Conservation (phyloP, 2,329 filamentous ascomycete species). For the Stemphylium lycopersici region DNA sequence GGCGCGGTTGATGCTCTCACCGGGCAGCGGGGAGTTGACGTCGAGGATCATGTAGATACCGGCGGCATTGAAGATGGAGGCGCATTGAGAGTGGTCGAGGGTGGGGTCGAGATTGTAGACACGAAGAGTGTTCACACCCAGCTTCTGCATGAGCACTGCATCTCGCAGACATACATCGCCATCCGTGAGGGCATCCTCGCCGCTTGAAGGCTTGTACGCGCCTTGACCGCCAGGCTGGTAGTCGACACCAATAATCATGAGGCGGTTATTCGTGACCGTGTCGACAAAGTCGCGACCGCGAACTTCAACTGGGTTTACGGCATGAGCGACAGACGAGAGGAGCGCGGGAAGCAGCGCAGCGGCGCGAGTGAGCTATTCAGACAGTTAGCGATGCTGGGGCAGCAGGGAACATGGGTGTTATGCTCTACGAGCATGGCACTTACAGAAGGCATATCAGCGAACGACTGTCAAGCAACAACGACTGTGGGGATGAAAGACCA, state of each 20-base stretch:
- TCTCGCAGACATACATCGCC: slow-evolving; percentile 65
- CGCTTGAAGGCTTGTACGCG: slow-evolving; percentile 59
- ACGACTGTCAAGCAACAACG: slow-evolving; percentile 9
- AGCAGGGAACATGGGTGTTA: slow-evolving; percentile 6
- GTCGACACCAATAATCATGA: slow-evolving; percentile 67
- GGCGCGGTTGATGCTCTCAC: slow-evolving; percentile 62
- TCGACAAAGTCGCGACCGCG: slow-evolving; percentile 67
- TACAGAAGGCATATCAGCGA: slow-evolving; percentile 16
- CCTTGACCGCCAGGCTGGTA: slow-evolving; percentile 67
- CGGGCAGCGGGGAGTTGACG: slow-evolving; percentile 66
- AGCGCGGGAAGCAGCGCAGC: slow-evolving; percentile 36
- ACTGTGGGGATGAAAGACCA: slow-evolving; percentile 4
- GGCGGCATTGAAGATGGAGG: slow-evolving; percentile 68
- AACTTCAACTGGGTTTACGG: slow-evolving; percentile 63
- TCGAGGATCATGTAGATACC: slow-evolving; percentile 72
- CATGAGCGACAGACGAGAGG: slow-evolving; percentile 54
- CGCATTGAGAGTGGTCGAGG: slow-evolving; percentile 66
- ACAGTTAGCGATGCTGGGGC: slow-evolving; percentile 14
- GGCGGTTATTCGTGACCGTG: slow-evolving; percentile 61
- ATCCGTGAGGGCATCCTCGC: slow-evolving; percentile 63
- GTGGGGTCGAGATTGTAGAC: slow-evolving; percentile 68
- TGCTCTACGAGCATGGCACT: not conserved
- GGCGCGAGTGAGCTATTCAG: slow-evolving; percentile 34
- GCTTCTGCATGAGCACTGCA: slow-evolving; percentile 66
- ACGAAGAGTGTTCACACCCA: slow-evolving; percentile 69